Conservation (phyloP, 2,329 filamentous ascomycete genomes). For the Xylariaceae sp. region DNA sequence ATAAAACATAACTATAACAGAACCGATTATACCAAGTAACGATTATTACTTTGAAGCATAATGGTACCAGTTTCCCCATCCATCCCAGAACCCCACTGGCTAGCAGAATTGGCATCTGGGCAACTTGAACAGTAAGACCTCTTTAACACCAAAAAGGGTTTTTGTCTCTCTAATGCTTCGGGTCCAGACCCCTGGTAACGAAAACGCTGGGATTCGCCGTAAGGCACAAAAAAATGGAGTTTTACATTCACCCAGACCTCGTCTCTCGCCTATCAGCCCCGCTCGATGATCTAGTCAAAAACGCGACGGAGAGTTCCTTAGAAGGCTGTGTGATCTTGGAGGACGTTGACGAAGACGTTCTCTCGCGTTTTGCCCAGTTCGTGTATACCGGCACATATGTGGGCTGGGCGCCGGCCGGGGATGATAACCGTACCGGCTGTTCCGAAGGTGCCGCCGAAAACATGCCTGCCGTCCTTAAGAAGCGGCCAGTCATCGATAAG, state of each 20-base stretch:
- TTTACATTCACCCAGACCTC: not conserved
- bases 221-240: not conserved
- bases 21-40: too few species aligned
- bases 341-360: not conserved
- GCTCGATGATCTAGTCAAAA: not conserved
- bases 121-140: not conserved
- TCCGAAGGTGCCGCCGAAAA: too few species aligned
- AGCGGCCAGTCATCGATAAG: too few species aligned
- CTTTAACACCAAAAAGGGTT: not conserved
- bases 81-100: too few species aligned
- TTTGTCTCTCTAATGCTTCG: not conserved
- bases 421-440: not conserved
- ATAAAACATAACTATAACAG: too few species aligned
- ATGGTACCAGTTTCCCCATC: too few species aligned
- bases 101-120: not conserved
- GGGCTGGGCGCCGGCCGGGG: too few species aligned
- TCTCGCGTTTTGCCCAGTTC: not conserved
- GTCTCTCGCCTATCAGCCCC: not conserved
- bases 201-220: not conserved
- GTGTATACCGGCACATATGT: not conserved
- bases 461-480: too few species aligned
- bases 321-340: not conserved
- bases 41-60: too few species aligned
- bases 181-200: not conserved
- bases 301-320: not conserved